A percentile compares a stretch with the other conserved stretches of the same genome.
Evolutionary conservation across 2,329 filamentous ascomycete genomes (phyloP).

Genomic region (Helotiales sp.): DNA sequence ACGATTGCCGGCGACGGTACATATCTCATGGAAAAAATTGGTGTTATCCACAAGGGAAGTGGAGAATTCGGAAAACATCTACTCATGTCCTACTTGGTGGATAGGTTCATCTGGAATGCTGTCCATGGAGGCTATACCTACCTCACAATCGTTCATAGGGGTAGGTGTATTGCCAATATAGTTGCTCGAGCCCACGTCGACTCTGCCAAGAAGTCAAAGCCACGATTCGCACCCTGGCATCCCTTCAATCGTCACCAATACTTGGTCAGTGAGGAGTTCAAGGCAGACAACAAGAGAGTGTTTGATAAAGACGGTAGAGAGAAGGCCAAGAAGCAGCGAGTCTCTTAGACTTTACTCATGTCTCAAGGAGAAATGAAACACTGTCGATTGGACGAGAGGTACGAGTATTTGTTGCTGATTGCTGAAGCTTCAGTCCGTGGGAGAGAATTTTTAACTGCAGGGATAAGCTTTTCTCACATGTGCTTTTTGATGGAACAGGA

Average conservation of each 20-base stretch:
- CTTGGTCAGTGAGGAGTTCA: neutral
- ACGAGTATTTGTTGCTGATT: no score
- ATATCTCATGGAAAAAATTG: neutral
- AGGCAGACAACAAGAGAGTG: neutral
- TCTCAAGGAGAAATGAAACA: no score
- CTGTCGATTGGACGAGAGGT: no score
- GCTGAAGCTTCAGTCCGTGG: no score
- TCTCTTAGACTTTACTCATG: no score
- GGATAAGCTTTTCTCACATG: no score
- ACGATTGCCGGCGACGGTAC: neutral
- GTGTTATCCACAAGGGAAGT: neutral
- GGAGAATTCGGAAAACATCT: neutral
- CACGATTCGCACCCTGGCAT: constrained; percentile 12
- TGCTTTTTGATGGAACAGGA: no score
- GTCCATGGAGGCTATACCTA: neutral
- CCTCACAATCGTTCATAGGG: neutral
- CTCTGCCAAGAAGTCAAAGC: constrained; percentile 6
- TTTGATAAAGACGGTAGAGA: neutral
- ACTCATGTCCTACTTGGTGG: constrained; percentile 4
- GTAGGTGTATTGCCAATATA: neutral
- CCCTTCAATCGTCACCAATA: constrained; percentile 8
- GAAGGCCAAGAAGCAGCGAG: neutral
- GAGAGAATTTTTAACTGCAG: no score
- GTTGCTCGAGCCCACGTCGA: constrained; percentile 7
- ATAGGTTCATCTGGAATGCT: constrained; percentile 6